Conservation (phyloP, 192 early-diverging fungal species). For the Backusella westeae region DNA sequence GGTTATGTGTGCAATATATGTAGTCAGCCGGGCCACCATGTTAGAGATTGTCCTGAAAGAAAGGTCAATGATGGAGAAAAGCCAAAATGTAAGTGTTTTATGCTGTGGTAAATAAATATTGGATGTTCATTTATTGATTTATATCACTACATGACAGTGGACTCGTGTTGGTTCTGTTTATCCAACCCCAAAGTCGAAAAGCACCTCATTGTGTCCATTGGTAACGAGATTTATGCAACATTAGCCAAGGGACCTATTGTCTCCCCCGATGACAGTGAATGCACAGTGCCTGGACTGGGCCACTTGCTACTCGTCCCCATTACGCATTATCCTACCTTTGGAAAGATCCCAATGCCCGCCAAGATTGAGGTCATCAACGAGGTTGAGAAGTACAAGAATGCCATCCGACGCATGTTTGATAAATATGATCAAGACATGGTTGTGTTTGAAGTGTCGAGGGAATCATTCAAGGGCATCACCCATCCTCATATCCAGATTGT, state of each 20-base stretch:
- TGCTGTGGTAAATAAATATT: not conserved
- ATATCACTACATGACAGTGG: slow-evolving; percentile 29
- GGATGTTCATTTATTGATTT: not conserved
- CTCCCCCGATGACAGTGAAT: slow-evolving; percentile 19
- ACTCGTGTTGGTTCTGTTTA: slow-evolving; percentile 95
- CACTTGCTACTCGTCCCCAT: slow-evolving; percentile 74
- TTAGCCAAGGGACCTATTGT: slow-evolving; percentile 88
- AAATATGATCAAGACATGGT: slow-evolving; percentile 66
- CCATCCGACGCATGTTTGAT: slow-evolving; percentile 50
- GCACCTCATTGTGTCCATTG: slow-evolving; percentile 86
- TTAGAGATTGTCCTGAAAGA: slow-evolving; percentile 58
- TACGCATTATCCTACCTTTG: slow-evolving; percentile 47
- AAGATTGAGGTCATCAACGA: slow-evolving; percentile 42
- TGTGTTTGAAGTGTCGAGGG: slow-evolving; percentile 71
- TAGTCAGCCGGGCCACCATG: slow-evolving; percentile 61
- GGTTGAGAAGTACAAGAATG: slow-evolving; percentile 54
- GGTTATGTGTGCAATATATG: slow-evolving; percentile 64
- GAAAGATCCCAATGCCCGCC: slow-evolving; percentile 38
- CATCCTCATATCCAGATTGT: slow-evolving; percentile 75
- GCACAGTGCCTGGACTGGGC: slow-evolving; percentile 68
- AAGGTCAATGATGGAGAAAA: not conserved
- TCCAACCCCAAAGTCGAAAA: slow-evolving; percentile 87
- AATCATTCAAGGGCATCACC: slow-evolving; percentile 35
- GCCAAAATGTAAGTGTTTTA: not conserved
- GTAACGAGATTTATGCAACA: slow-evolving; percentile 77